Percentiles rank a stretch among this genome's conserved stretches.
Conservation (phyloP, 148 eudicot species). For the Limonium bicolor region DNA sequence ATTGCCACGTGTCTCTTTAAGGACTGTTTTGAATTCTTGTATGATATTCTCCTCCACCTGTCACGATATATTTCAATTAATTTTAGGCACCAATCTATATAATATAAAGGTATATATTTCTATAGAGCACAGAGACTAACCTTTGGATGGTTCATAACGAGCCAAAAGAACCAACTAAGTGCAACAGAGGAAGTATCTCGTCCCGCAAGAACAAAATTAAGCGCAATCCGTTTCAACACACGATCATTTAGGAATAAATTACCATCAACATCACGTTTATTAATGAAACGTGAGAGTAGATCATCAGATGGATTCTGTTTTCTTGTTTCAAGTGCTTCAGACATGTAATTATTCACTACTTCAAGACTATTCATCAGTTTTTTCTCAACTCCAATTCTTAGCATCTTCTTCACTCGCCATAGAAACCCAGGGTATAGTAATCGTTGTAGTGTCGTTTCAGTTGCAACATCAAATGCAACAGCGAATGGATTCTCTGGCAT, state of each 20-base stretch:
- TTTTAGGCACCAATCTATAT: neutral
- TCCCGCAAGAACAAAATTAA: conserved; percentile 79
- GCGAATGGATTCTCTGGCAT: conserved; percentile 67
- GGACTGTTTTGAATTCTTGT: conserved; percentile 28
- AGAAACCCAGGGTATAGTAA: conserved; percentile 54
- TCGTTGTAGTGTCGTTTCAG: conserved; percentile 68
- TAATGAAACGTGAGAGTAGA: conserved; percentile 62
- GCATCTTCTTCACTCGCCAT: conserved; percentile 47
- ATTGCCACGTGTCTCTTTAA: conserved; percentile 44
- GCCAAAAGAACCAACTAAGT: conserved; percentile 87
- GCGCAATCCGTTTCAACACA: conserved; percentile 60
- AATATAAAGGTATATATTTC: neutral
- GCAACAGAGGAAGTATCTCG: conserved; percentile 88
- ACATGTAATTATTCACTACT: conserved; percentile 57
- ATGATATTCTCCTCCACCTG: conserved; percentile 37
- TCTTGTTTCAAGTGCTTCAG: conserved; percentile 37
- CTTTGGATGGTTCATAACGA: conserved; percentile 54
- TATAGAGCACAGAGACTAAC: neutral
- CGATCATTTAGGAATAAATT: conserved; percentile 23
- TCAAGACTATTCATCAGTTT: conserved; percentile 33
- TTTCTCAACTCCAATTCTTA: conserved; percentile 44
- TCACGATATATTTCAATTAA: neutral
- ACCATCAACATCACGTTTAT: conserved; percentile 53
- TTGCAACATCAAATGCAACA: conserved; percentile 57
- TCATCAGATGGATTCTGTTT: conserved; percentile 67